A percentile compares a stretch with the other conserved stretches of the same genome.
Conservation (phyloP, 2,329 filamentous ascomycete species). For the Sclerotinia trifoliorum region DNA sequence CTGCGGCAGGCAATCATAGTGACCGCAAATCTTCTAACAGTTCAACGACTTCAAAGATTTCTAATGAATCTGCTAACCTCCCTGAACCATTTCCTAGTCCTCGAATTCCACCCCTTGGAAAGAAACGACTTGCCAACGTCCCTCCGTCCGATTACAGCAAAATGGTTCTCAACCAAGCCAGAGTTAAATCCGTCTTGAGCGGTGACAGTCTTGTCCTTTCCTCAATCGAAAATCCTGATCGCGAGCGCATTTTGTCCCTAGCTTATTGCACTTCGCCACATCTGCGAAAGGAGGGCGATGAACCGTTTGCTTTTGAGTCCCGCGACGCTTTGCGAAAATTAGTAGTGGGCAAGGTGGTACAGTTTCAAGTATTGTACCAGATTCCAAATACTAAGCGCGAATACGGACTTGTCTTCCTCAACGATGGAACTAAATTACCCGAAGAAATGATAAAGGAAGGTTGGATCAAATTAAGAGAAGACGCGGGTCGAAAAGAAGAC, state of each 20-base stretch:
- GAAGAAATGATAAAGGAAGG: slow-evolving; percentile 83
- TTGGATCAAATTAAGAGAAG: slow-evolving; percentile 90
- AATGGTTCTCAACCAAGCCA: slow-evolving; percentile 51
- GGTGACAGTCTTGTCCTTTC: slow-evolving; percentile 88
- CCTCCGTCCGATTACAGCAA: slow-evolving; percentile 38
- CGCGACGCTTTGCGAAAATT: slow-evolving; percentile 87
- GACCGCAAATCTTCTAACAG: slow-evolving; percentile 19
- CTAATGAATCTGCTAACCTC: slow-evolving; percentile 35
- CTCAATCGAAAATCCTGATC: slow-evolving; percentile 74
- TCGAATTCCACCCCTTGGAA: slow-evolving; percentile 27
- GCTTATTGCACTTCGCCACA: slow-evolving; percentile 90
- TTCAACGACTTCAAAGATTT: slow-evolving; percentile 27
- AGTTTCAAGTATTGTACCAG: slow-evolving; percentile 83
- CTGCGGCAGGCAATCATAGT: slow-evolving; percentile 20
- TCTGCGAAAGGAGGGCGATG: slow-evolving; percentile 83
- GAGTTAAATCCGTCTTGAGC: slow-evolving; percentile 90
- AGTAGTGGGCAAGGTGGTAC: slow-evolving; percentile 80
- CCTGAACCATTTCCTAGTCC: slow-evolving; percentile 42
- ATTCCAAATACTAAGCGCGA: slow-evolving; percentile 83
- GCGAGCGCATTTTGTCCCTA: slow-evolving; percentile 84
- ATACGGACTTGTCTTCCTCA: slow-evolving; percentile 77
- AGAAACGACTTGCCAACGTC: slow-evolving; percentile 32
- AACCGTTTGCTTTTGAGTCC: slow-evolving; percentile 90
- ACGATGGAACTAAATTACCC: slow-evolving; percentile 73
- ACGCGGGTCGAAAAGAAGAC: slow-evolving; percentile 89